Base-by-base conservation (phyloP, 495 filamentous ascomycete species). In the Penicillium cataractarum region DNA sequence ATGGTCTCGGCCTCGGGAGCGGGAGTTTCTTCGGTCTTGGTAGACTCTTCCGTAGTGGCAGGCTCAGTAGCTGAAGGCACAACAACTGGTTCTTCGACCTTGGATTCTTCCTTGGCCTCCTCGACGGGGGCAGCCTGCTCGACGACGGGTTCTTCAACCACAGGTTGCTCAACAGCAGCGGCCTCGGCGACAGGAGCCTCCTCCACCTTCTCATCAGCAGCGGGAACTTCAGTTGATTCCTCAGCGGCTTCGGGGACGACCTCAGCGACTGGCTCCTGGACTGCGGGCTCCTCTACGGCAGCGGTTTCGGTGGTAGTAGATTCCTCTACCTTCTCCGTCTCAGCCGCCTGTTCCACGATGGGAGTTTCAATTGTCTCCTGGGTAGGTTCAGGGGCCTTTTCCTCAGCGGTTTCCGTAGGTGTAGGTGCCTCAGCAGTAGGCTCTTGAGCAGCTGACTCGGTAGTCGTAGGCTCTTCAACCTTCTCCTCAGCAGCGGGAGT, bases 401-500 rank as follows among this genome's bases (percentile, higher is more conserved):
- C 65, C 37, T 68, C 64, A 9, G 19, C 26, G 35, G 60, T 33
- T 35, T 54, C 56, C 19, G 44, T 35, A 10, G 55, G 8, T n/a
- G 35, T 15, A n/a, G 60, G 4, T 55, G 68, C 60, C 21, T 74
- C 64, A 13, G 40, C 26, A 17, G 54, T 40, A 0, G 64, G 10
- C 37, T 67, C 53, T 46, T 62, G 55, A 52, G 27, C 53, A 12
- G 49, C 42, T 17, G 63, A 17, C 42, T 67, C 42, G 42, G n/a
- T 46, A 21, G 42, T 46, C 7, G 6, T 9, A 21, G 42, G 57
- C 33, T 63, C 63, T 32, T 67, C 59, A 24, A 42, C 46, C 39
- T 42, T 44, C 52, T 67, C 66, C 48, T 67, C 66, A 2, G 42
- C 35, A 39, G 46, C 27, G 9, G 69, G 24, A 24, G 68, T 57